Evolutionary conservation across 768 basidiomycete species (phyloP), one percentile per base, ranked within the genome.

Genomic region (Termitomyces sp.): DNA sequence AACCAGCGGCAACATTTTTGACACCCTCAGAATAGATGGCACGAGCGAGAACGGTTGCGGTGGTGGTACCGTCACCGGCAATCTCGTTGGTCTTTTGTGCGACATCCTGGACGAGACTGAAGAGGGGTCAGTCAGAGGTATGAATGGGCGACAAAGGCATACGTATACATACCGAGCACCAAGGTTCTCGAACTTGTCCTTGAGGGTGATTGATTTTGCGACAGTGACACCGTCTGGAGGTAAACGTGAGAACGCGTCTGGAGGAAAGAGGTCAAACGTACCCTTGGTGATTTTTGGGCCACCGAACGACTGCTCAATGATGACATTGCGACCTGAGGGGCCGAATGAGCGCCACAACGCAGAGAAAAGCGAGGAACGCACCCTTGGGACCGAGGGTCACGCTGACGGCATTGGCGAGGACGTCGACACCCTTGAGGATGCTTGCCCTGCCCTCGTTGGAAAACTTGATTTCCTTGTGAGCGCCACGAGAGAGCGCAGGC

Each of bases 121-220:
- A 46, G 19, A 37, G 16, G 7, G 25, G 41, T 46, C 38, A 46
- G 60, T 46, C 38, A 46, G 60, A 29, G 21, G 32, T 9, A 9
- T 23, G 58, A 0, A 40, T 2, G 11, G 14, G n/a, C 7, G n/a
- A 7, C 37, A n/a, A n/a, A n/a, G n/a, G 10, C 19, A 25, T 29
- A 31, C 21, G 32, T 61, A 38, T 8, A 71, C 86, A 64, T 74
- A 95, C 93, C 94, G 90, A 68, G 95, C 95, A 69, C 95, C 95
- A 56, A 98, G 90, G 81, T 98, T 98, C 81, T 98, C 93, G 69
- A 98, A 98, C 75, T 95, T 97, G 85, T 98, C 94, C 77, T 98
- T 87, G 65, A 98, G 83, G 5, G 86, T 79, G 64, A 99, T 93
- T 37, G 93, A 79, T 80, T 98, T 99, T 57, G 96, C 96, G 38